Evolutionary conservation across 805 yeast species (phyloP), one percentile per base, ranked within the genome.

Genomic region (Yamadazyma tumulicola): DNA sequence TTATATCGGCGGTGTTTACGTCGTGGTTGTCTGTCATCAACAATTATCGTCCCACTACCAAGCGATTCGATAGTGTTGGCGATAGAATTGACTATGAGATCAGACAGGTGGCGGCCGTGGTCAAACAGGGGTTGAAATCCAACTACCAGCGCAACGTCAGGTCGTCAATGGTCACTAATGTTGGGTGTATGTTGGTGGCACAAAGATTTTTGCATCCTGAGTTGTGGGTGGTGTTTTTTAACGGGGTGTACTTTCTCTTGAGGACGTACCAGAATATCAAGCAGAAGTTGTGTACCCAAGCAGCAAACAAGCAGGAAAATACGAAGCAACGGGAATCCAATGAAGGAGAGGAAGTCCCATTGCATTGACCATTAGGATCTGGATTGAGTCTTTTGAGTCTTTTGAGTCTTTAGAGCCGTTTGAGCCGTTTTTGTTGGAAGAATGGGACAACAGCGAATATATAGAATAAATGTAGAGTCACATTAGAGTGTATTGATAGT

Each of bases 221-320:
- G 46, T 57, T 72, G 19, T 80, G 87, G 87, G 79, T 76, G 8
- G 76, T 75, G 3, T 79, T 78, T 51, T 77, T 77, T 57, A 73
- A 71, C 44, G 42, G 75, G 20, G 73, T 79, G 15, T 78, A 72
- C 47, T 79, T 79, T 43, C 50, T 79, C 4, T 57, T 79, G 37
- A 84, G 84, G 1, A 79, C 85, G 1, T 66, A 68, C 36, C 82
- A 79, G 46, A 80, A 80, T 48, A 69, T 77, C 4, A 61, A 67
- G 51, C 59, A 53, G 32, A 35, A 31, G 16, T 6, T 19, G 11
- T n/a, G n/a, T n/a, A n/a, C n/a, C n/a, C n/a, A n/a, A n/a, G n/a
- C n/a, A n/a, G n/a, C n/a, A n/a, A n/a, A n/a, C n/a, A n/a, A n/a
- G n/a, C n/a, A n/a, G n/a, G n/a, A n/a, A n/a, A n/a, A n/a, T n/a